Conservation (phyloP, 257 asterid species). For the Scutellaria barbata region DNA sequence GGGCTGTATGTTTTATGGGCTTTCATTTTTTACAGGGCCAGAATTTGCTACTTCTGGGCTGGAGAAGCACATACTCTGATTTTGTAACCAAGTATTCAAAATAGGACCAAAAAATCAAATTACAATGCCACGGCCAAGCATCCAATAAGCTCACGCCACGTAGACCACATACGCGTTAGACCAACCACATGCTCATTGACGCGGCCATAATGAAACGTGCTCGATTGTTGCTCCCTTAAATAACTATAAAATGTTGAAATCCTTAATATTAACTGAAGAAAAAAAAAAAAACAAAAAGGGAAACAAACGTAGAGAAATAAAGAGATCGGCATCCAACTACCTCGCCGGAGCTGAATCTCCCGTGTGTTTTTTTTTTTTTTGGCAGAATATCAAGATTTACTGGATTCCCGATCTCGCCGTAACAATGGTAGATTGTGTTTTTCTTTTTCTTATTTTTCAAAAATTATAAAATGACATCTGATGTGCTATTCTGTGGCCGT, state of each 20-base stretch:
- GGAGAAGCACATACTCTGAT: too few relatives aligned
- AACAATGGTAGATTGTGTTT: constrained; percentile 30
- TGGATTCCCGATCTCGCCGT: constrained; percentile 36
- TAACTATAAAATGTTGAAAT: not conserved
- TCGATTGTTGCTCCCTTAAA: not conserved
- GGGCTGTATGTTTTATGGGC: not conserved
- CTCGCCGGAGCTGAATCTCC: constrained; percentile 31
- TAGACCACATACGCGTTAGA: constrained; percentile 24
- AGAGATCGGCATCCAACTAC: constrained; percentile 28
- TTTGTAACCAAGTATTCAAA: too few relatives aligned
- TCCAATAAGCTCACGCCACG: constrained; percentile 36
- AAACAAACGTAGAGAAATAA: not conserved
- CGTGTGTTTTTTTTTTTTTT: not conserved
- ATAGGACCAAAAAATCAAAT: not conserved
- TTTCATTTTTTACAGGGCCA: not conserved
- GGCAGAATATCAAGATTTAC: not conserved
- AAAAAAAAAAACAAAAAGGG: not conserved
- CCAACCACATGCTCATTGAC: constrained; percentile 37
- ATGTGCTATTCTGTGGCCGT: not conserved
- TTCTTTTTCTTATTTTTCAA: not conserved
- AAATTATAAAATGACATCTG: not conserved
- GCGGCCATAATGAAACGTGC: constrained; percentile 15
- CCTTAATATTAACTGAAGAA: not conserved
- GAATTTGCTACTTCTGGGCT: not conserved
- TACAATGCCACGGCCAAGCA: not conserved